Evolutionary conservation across 345 rosid genomes (phyloP).

Genomic region (Rhodamnia rubescens): DNA sequence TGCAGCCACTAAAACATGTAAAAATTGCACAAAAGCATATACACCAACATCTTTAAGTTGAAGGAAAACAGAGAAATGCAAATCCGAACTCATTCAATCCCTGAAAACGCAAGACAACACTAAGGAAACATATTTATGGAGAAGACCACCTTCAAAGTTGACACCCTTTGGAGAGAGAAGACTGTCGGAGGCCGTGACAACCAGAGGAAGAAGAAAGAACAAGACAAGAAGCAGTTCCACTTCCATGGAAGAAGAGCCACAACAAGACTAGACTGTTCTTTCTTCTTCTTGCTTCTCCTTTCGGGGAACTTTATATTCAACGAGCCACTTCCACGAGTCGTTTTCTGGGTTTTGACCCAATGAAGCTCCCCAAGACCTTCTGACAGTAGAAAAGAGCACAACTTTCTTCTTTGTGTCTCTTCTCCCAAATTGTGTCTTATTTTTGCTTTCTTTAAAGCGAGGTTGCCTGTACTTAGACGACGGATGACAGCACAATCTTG

Average conservation of each 20-base stretch:
- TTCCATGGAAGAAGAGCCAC: not conserved
- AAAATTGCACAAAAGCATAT: not conserved
- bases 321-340: not conserved
- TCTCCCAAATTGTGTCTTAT: not conserved
- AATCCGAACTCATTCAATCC: not conserved
- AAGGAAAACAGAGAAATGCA: not conserved
- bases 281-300: not conserved
- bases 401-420: not conserved
- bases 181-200: slow-evolving; percentile 35
- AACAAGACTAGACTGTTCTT: not conserved
- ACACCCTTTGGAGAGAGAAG: slow-evolving; percentile 95
- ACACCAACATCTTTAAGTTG: not conserved
- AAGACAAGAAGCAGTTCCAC: slow-evolving; percentile 15
- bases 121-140: not conserved
- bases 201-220: slow-evolving; percentile 14
- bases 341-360: not conserved
- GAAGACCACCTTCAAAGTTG: slow-evolving; percentile 64
- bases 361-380: not conserved
- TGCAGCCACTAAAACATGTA: slow-evolving; percentile 51
- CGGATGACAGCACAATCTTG: not conserved
- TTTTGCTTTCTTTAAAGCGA: not conserved
- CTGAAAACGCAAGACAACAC: not conserved
- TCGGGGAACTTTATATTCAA: not conserved
- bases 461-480: not conserved
- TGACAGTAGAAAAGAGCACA: not conserved